Evolutionary conservation across 176 grass and related monocot species (phyloP).

Genomic region (Poa annua): DNA sequence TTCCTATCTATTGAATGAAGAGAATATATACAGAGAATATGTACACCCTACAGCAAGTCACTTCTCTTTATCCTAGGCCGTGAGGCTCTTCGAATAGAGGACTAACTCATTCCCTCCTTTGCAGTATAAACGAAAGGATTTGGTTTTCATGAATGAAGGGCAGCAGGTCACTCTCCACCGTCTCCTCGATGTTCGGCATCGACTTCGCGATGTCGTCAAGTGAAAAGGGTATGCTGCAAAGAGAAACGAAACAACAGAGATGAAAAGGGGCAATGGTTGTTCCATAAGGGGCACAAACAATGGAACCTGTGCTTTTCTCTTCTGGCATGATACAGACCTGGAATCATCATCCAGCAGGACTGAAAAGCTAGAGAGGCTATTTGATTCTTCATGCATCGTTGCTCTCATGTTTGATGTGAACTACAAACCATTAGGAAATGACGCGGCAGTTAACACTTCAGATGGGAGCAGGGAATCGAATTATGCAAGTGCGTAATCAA

Average conservation of each 20-base stretch:
- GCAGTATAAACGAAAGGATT: conserved; percentile 76
- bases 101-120: conserved; percentile 48
- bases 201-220: conserved; percentile 76
- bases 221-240: conserved; percentile 74
- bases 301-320: not conserved
- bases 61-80: not conserved
- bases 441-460: not conserved
- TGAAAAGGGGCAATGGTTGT: conserved; percentile 8
- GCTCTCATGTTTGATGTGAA: conserved; percentile 66
- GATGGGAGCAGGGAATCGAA: conserved; percentile 14
- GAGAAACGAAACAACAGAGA: conserved; percentile 2
- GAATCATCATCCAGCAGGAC: conserved; percentile 79
- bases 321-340: conserved; percentile 52
- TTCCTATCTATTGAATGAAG: conserved; percentile 20
- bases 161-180: conserved; percentile 59
- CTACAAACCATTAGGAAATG: conserved; percentile 34
- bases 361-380: conserved; percentile 53
- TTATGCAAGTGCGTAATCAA: not conserved
- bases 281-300: not conserved
- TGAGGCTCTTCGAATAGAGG: not conserved
- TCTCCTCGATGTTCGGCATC: conserved; percentile 68
- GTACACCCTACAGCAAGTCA: conserved; percentile 1
- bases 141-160: conserved; percentile 65
- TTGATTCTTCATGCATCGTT: conserved; percentile 70
- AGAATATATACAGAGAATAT: conserved; percentile 13